These are phyloP conservation scores for Berkeleyomyces basicola DNA, from an alignment of 2,329 filamentous ascomycete species.

Conservation along the genomic window DNA sequence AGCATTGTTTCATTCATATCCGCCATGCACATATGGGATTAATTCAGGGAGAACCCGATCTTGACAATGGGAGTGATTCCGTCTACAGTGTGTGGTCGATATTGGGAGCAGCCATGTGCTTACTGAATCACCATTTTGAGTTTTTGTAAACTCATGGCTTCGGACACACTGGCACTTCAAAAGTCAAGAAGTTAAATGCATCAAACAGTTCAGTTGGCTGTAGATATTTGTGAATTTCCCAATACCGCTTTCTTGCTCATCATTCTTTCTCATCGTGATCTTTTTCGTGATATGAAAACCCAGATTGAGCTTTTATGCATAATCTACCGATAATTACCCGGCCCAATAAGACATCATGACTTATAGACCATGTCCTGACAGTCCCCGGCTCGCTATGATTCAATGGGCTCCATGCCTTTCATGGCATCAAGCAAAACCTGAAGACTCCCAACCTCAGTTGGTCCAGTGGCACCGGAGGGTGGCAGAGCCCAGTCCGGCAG, in stretches of 20 bases:
- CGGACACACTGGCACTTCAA: too few species aligned
- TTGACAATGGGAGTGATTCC: too few species aligned
- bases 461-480: slow-evolving; percentile 54
- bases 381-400: neutral
- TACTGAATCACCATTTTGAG: neutral
- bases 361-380: neutral
- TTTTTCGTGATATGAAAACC: neutral
- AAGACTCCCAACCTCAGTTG: slow-evolving; percentile 47
- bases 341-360: neutral
- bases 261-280: neutral
- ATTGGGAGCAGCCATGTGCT: neutral
- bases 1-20: neutral
- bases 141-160: too few species aligned
- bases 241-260: too few species aligned
- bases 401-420: slow-evolving; percentile 23
- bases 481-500: slow-evolving; percentile 79
- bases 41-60: too few species aligned
- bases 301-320: neutral
- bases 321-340: neutral
- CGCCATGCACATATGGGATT: too few species aligned
- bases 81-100: too few species aligned
- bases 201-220: too few species aligned
- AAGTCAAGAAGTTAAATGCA: too few species aligned
- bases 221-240: too few species aligned
- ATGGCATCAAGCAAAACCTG: slow-evolving; percentile 42